Evolutionary conservation across 2,329 filamentous ascomycete species (phyloP), one percentile per base, ranked within the genome.

Genomic region (Atkinsonella hypoxylon): DNA sequence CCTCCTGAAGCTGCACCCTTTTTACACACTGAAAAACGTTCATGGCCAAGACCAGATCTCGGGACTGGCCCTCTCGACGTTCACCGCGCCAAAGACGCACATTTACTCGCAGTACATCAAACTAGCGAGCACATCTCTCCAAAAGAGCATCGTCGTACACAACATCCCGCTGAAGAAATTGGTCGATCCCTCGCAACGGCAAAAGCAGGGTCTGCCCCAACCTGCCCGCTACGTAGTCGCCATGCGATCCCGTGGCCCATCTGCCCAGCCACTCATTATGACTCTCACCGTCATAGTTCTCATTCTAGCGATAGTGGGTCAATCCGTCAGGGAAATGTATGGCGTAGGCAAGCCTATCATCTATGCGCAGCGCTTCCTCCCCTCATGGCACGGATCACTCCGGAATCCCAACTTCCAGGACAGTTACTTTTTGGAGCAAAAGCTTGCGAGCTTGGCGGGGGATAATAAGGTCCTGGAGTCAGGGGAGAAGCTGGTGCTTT

Each of bases 41-140:
- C 80, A 83, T 59, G 62, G 59, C 42, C 71, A 71, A 3, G 69
- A 72, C 39, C 75, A 76, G 55, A 81, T 84, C 57, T 82, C 81
- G 3, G 73, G 73, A 43, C 61, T 84, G 12, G 69, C 74, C 10
- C 80, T 83, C 60, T 81, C 79, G 3, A 68, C 68, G 50, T 83
- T 83, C 62, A 62, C 65, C 20, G 69, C 77, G 1, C 79, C 77
- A n/a, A 70, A 76, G 54, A 70, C 58, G 64, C 50, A 69, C 69
- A 47, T 59, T 39, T 62, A 61, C 13, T 56, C 60, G 46, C 67
- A 66, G 47, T 61, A 53, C 60, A 70, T 94, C 57, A 87, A 87
- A 59, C 78, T 95, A 3, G 89, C 87, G 31, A 90, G 86, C 45
- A 85, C 88, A 40, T 89, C 85, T 46, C 82, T 94, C 58, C 84